Percentiles rank a stretch among this genome's conserved stretches.
Conservation (phyloP, 2,329 filamentous ascomycete genomes). For the Paraconiothyrium brasiliense region DNA sequence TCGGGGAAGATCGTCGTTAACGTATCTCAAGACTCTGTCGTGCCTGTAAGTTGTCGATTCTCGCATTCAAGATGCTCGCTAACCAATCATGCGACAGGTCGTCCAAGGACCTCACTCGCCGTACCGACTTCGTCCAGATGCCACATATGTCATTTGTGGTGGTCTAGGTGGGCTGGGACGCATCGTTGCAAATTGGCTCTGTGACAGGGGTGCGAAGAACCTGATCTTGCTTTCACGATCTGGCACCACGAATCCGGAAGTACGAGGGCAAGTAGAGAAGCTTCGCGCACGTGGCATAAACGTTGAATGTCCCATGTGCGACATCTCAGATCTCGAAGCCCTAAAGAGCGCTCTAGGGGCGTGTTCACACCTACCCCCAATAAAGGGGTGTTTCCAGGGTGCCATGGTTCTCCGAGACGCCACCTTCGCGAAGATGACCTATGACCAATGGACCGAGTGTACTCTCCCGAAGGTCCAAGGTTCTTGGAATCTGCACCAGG, state of each 20-base stretch:
- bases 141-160: slow-evolving; percentile 30
- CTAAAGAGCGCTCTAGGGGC: neutral
- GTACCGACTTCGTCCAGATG: slow-evolving; percentile 15
- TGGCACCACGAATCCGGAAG: neutral
- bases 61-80: neutral
- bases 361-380: slow-evolving; percentile 16
- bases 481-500: slow-evolving; percentile 16
- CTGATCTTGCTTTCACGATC: slow-evolving; percentile 25
- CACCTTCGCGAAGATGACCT: slow-evolving; percentile 14
- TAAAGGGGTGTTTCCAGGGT: slow-evolving; percentile 25
- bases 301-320: neutral
- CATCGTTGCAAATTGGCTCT: slow-evolving; percentile 24
- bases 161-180: slow-evolving; percentile 30
- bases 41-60: slow-evolving; percentile 15
- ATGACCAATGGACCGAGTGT: neutral
- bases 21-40: slow-evolving; percentile 17
- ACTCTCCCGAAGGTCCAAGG: slow-evolving; percentile 12
- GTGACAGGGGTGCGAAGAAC: slow-evolving; percentile 25
- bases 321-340: neutral
- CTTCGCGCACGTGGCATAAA: neutral
- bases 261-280: neutral
- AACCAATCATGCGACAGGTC: neutral
- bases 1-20: slow-evolving; percentile 24
- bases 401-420: slow-evolving; percentile 24
- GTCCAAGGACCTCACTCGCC: neutral